Evolutionary conservation across 495 filamentous ascomycete genomes (phyloP).

Genomic region (Xylaria nigripes): DNA sequence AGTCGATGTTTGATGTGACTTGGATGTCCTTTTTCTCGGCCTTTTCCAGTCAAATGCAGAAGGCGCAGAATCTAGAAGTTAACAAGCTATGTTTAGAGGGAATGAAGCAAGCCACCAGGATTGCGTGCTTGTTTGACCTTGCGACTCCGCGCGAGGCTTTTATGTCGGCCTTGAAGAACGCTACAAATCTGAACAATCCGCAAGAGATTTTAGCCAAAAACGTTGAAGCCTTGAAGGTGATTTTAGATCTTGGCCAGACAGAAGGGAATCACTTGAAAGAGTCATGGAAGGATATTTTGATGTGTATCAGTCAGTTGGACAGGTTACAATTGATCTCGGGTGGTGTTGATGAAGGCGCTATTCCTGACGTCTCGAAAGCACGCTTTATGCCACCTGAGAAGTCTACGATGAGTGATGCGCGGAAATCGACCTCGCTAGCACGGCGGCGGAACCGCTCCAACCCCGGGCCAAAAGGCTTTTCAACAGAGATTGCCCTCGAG

Average conservation of each 20-base stretch:
- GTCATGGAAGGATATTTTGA: conserved; percentile 92
- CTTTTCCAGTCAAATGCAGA: conserved; percentile 82
- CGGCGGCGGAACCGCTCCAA: conserved; percentile 59
- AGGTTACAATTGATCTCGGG: conserved; percentile 90
- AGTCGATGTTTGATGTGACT: conserved; percentile 97
- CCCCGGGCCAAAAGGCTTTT: conserved; percentile 59
- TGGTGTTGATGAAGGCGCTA: conserved; percentile 82
- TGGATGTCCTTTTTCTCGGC: conserved; percentile 99
- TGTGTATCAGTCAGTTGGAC: conserved; percentile 93
- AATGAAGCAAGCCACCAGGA: conserved; percentile 82
- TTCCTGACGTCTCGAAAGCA: conserved; percentile 87
- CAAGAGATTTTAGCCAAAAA: conserved; percentile 96
- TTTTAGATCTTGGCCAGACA: conserved; percentile 84
- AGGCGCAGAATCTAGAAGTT: conserved; percentile 81
- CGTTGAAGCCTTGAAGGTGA: conserved; percentile 79
- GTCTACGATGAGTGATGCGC: conserved; percentile 40
- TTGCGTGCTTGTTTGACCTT: conserved; percentile 88
- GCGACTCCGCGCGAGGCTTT: conserved; percentile 88
- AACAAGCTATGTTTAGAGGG: conserved; percentile 91
- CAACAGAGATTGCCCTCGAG: conserved; percentile 81
- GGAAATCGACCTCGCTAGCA: conserved; percentile 59
- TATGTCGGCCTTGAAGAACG: conserved; percentile 84
- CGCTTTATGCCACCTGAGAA: conserved; percentile 54
- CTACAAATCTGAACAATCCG: conserved; percentile 90
- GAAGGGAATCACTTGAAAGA: conserved; percentile 82